A percentile compares a stretch with the other conserved stretches of the same genome.
Conservation (phyloP, 768 basidiomycete species). For the Agrocybe pediades region DNA sequence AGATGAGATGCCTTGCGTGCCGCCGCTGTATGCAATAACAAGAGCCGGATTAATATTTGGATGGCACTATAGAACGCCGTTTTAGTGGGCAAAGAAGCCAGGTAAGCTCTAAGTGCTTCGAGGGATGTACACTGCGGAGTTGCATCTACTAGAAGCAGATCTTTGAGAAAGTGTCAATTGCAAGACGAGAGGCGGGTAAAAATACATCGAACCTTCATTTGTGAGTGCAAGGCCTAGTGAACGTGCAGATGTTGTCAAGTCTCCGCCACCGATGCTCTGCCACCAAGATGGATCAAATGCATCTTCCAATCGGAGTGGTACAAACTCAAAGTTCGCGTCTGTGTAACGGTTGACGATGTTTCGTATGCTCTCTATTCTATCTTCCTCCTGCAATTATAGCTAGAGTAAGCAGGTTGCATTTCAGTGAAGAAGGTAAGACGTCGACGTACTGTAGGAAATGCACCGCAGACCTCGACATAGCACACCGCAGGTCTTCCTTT, state of each 20-base stretch:
- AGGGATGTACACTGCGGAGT: conserved; percentile 27
- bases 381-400: conserved; percentile 42
- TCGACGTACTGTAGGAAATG: conserved; percentile 58
- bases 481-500: conserved; percentile 55
- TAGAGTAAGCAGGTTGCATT: conserved; percentile 10
- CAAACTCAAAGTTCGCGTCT: conserved; percentile 45
- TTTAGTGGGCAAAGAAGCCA: conserved; percentile 71
- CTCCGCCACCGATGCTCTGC: conserved; percentile 42
- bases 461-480: conserved; percentile 70
- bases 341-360: conserved; percentile 46
- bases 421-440: conserved; percentile 7
- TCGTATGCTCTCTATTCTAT: conserved; percentile 55
- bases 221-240: conserved; percentile 47
- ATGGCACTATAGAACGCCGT: conserved; percentile 67
- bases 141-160: conserved; percentile 28
- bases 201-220: conserved; percentile 47
- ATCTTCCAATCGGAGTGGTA: conserved; percentile 69
- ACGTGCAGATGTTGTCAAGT: conserved; percentile 11
- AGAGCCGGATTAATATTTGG: conserved; percentile 60
- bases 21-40: conserved; percentile 68
- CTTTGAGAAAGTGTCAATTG: conserved; percentile 17
- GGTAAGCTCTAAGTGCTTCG: conserved; percentile 46
- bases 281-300: conserved; percentile 77
- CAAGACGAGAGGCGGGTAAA: neutral
- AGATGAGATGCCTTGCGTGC: conserved; percentile 69